A percentile compares a stretch with the other conserved stretches of the same genome.
Evolutionary conservation across 768 basidiomycete genomes (phyloP).

Genomic region (Neoboletus magnificus): DNA sequence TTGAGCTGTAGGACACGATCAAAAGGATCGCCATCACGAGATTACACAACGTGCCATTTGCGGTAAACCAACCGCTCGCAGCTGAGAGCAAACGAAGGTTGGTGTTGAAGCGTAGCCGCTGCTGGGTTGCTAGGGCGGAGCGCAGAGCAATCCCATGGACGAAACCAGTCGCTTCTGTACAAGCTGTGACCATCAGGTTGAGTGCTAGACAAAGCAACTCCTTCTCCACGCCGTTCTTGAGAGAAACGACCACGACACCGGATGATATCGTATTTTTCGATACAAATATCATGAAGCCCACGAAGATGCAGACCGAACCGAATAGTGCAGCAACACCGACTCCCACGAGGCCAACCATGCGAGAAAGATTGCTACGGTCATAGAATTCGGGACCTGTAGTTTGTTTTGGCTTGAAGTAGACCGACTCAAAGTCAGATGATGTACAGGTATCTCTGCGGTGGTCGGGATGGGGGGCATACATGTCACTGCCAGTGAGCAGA

Average conservation of each 20-base stretch:
- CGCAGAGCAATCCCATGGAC: constrained; percentile 28
- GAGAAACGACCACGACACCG: constrained; percentile 22
- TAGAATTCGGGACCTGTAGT: constrained; percentile 27
- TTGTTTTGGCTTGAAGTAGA: constrained; percentile 19
- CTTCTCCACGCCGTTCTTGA: constrained; percentile 9
- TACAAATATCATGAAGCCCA: constrained; percentile 22
- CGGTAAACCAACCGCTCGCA: constrained; percentile 11
- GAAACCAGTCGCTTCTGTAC: constrained; percentile 31
- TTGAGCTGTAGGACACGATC: constrained; percentile 28
- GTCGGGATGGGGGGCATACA: not conserved
- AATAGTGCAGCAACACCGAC: constrained; percentile 22
- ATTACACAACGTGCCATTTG: constrained; percentile 25
- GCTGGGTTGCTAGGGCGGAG: constrained; percentile 25
- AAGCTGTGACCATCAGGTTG: constrained; percentile 25
- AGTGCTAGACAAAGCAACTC: constrained; percentile 26
- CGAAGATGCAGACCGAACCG: constrained; percentile 21
- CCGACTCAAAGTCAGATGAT: constrained; percentile 19
- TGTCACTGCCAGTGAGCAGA: constrained; percentile 1
- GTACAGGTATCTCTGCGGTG: constrained; percentile 8
- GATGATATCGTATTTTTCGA: constrained; percentile 22
- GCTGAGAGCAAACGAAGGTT: constrained; percentile 31
- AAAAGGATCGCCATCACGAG: constrained; percentile 26
- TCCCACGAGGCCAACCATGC: constrained; percentile 24
- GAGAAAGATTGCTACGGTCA: constrained; percentile 25
- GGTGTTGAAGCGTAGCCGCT: constrained; percentile 25